phyloP scores from a whole-genome alignment of 257 asterid genomes.

The Lithospermum erythrorhizon region DNA sequence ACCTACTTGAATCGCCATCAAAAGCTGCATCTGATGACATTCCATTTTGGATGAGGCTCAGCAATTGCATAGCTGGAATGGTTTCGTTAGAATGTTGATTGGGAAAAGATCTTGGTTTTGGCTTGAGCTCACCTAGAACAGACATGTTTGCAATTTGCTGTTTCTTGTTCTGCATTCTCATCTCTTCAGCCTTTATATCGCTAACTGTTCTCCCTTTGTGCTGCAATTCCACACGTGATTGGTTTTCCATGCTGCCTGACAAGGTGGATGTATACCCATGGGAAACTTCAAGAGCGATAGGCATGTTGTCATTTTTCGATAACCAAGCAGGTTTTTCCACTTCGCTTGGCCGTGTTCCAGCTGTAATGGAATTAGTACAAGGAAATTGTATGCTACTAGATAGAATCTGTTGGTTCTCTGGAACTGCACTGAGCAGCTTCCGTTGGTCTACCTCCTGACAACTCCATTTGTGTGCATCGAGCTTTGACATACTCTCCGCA shows the following conservation, averaged over 20 bases:
- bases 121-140: conserved; percentile 15
- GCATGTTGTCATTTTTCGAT: conserved; percentile 5
- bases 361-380: conserved; percentile 23
- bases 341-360: conserved; percentile 18
- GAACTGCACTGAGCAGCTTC: conserved; percentile 23
- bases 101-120: conserved; percentile 15
- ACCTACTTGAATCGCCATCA: neutral
- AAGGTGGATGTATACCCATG: conserved; percentile 19
- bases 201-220: conserved; percentile 29
- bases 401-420: conserved; percentile 26
- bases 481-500: conserved; percentile 16
- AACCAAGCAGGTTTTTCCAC: conserved; percentile 13
- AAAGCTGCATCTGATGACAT: neutral
- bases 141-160: conserved; percentile 1
- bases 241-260: conserved; percentile 13
- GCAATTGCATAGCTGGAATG: conserved; percentile 4
- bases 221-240: conserved; percentile 5
- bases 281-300: conserved; percentile 19
- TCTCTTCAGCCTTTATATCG: conserved; percentile 23
- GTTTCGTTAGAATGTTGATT: conserved; percentile 1
- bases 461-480: conserved; percentile 9
- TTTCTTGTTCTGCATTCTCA: conserved; percentile 14
- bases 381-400: conserved; percentile 23
- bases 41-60: neutral
- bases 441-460: conserved; percentile 19